phyloP scores from a whole-genome alignment of 192 early-diverging fungal species.

The Coemansia guatemalensis region DNA sequence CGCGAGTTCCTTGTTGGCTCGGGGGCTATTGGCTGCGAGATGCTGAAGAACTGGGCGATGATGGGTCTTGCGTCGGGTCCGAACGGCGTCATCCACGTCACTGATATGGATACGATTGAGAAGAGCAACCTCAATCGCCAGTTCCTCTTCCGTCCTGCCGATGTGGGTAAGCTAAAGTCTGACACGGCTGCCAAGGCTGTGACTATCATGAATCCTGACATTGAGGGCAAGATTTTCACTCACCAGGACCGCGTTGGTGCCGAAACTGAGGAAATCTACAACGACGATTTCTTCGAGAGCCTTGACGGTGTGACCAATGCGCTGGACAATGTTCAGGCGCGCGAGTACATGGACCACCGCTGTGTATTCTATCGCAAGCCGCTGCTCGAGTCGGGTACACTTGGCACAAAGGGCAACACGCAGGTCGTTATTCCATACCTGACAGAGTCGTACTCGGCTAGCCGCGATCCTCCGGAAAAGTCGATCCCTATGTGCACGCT shows the following conservation, averaged over 20 bases:
- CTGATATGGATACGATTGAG: slow-evolving; percentile 99
- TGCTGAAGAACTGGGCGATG: slow-evolving; percentile 99
- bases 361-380: slow-evolving; percentile 97
- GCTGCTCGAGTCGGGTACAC: slow-evolving; percentile 94
- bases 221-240: slow-evolving; percentile 62
- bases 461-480: slow-evolving; percentile 97
- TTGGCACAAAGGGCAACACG: slow-evolving; percentile 99
- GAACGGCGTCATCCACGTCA: slow-evolving; percentile 80
- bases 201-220: slow-evolving; percentile 87
- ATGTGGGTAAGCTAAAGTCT: slow-evolving; percentile 93
- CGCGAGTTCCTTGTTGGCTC: slow-evolving; percentile 96
- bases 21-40: slow-evolving; percentile 99
- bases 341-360: slow-evolving; percentile 95
- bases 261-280: slow-evolving; percentile 92
- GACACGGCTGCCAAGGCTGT: slow-evolving; percentile 86
- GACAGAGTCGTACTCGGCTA: slow-evolving; percentile 98
- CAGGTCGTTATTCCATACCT: slow-evolving; percentile 94
- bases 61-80: slow-evolving; percentile 85
- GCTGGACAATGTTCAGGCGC: slow-evolving; percentile 96
- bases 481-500: slow-evolving; percentile 87
- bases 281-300: slow-evolving; percentile 86
- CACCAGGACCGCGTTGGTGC: slow-evolving; percentile 94
- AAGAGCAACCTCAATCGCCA: slow-evolving; percentile 99
- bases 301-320: slow-evolving; percentile 96
- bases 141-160: slow-evolving; percentile 90